Conservation (phyloP, 169 alveolate genomes). For the Plasmodium billcollinsi region DNA sequence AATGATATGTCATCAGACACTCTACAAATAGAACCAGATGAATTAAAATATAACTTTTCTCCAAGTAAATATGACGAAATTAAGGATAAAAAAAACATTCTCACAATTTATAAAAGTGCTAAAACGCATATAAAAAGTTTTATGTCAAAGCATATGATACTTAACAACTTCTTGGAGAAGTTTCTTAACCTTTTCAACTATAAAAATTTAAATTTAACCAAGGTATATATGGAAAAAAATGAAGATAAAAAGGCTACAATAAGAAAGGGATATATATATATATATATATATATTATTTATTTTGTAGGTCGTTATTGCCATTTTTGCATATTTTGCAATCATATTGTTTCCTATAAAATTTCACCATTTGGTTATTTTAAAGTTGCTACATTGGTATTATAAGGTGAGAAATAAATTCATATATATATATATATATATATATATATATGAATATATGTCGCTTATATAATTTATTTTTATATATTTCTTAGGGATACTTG, state of each 20-base stretch:
- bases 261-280: neutral
- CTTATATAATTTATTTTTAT: constrained; percentile 1
- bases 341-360: constrained; percentile 62
- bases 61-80: constrained; percentile 70
- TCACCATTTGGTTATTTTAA: constrained; percentile 62
- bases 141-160: constrained; percentile 70
- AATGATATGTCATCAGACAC: constrained; percentile 38
- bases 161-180: constrained; percentile 53
- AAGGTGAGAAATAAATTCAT: constrained; percentile 15
- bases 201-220: constrained; percentile 68
- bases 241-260: neutral
- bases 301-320: constrained; percentile 56
- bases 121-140: constrained; percentile 49
- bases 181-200: constrained; percentile 63
- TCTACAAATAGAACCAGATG: constrained; percentile 27
- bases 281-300: neutral
- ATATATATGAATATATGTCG: neutral
- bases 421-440: neutral
- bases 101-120: constrained; percentile 47
- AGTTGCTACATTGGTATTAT: constrained; percentile 65
- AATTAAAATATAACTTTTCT: constrained; percentile 18
- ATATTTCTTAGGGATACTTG: constrained; percentile 40
- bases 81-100: constrained; percentile 48
- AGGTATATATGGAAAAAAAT: constrained; percentile 17
- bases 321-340: constrained; percentile 45